phyloP scores from a whole-genome alignment of 495 filamentous ascomycete species.

The Amniculicola lignicola region DNA sequence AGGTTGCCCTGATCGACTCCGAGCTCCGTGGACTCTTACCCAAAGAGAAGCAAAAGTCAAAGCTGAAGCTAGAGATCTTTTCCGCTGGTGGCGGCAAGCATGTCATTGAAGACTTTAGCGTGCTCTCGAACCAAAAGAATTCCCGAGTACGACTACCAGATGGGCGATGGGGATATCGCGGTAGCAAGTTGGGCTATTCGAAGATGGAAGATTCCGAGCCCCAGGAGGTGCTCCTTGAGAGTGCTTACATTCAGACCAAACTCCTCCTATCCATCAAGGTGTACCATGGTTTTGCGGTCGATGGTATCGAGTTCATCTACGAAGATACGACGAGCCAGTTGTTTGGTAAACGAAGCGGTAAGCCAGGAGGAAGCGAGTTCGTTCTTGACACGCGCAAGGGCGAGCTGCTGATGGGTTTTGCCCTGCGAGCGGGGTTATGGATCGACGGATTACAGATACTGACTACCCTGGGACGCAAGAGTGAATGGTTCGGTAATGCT shows the following conservation, averaged over 20 bases:
- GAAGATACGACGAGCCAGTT: slow-evolving; percentile 84
- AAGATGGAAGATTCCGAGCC: slow-evolving; percentile 68
- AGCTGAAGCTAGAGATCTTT: slow-evolving; percentile 66
- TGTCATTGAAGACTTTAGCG: slow-evolving; percentile 68
- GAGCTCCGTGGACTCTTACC: slow-evolving; percentile 69
- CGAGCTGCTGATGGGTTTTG: slow-evolving; percentile 85
- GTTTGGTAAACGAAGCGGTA: slow-evolving; percentile 81
- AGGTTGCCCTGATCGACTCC: slow-evolving; percentile 68
- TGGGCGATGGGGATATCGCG: slow-evolving; percentile 68
- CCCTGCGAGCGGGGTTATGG: slow-evolving; percentile 75
- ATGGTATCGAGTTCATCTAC: slow-evolving; percentile 90
- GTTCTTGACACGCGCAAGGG: slow-evolving; percentile 78
- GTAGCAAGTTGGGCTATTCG: slow-evolving; percentile 72
- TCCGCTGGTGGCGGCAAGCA: slow-evolving; percentile 70
- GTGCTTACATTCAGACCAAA: slow-evolving; percentile 63
- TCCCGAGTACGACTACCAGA: slow-evolving; percentile 72
- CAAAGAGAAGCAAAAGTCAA: slow-evolving; percentile 66
- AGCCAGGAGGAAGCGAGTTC: slow-evolving; percentile 71
- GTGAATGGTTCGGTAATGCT: slow-evolving; percentile 78
- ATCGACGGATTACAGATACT: slow-evolving; percentile 89
- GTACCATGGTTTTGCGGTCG: slow-evolving; percentile 73
- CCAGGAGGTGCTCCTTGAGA: slow-evolving; percentile 72
- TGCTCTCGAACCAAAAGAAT: slow-evolving; percentile 59
- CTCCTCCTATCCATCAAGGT: slow-evolving; percentile 71
- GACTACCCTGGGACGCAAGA: slow-evolving; percentile 82